phyloP scores from a whole-genome alignment of 2,329 filamentous ascomycete genomes.

The Periconia sp. region DNA sequence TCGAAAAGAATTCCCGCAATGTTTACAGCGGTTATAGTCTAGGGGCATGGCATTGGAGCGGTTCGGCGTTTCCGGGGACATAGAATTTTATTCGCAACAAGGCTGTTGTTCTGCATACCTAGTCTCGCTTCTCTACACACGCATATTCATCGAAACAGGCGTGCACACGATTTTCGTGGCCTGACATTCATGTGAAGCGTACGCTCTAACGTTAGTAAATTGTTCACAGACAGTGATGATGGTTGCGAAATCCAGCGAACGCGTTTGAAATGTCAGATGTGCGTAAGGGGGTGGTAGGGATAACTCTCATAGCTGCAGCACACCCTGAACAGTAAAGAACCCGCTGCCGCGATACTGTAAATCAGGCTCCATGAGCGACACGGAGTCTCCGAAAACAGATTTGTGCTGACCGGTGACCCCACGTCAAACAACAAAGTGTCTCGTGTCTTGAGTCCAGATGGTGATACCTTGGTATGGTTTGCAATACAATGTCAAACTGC shows the following conservation, averaged over 20 bases:
- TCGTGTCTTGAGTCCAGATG: not conserved
- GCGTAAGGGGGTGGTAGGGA: no score
- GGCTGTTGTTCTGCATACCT: conserved; percentile 3
- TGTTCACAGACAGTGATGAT: not conserved
- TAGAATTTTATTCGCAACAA: conserved; percentile 3
- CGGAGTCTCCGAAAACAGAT: not conserved
- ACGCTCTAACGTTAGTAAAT: not conserved
- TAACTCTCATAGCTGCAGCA: not conserved
- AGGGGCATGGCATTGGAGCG: conserved; percentile 14
- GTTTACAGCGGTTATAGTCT: conserved; percentile 5
- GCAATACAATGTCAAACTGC: not conserved
- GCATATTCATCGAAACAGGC: not conserved
- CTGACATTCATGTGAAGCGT: not conserved
- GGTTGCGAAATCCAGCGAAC: not conserved
- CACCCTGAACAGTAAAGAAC: not conserved
- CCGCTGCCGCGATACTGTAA: not conserved
- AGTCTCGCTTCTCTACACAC: not conserved
- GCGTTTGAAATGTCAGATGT: not conserved
- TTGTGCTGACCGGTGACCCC: not conserved
- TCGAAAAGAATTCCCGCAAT: not conserved
- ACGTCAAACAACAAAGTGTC: not conserved
- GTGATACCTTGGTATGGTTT: no score
- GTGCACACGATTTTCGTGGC: not conserved
- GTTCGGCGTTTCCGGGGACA: conserved; percentile 26
- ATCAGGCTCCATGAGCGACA: not conserved